Evolutionary conservation across 345 rosid species (phyloP).

Genomic region (Aquilaria sinensis): DNA sequence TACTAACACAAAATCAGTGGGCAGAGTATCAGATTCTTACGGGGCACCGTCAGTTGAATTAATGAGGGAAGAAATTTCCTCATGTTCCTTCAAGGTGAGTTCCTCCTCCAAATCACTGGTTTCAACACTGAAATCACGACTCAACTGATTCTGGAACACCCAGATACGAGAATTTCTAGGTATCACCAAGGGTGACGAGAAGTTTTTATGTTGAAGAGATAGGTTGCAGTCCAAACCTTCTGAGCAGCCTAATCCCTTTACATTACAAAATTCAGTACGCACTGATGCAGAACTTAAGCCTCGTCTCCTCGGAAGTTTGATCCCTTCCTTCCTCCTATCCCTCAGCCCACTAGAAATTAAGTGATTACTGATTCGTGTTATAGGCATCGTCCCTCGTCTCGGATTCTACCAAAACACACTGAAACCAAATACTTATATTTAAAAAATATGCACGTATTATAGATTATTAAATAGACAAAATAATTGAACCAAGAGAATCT

Average conservation of each 20-base stretch:
- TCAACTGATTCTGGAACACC: conserved; percentile 28
- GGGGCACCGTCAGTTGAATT: conserved; percentile 18
- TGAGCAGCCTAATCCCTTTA: conserved; percentile 17
- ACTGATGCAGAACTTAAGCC: conserved; percentile 16
- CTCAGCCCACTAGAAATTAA: conserved; percentile 28
- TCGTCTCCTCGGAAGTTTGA: conserved; percentile 10
- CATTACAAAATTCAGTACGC: conserved; percentile 12
- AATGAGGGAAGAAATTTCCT: conserved; percentile 14
- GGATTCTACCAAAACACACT: not conserved
- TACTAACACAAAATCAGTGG: not conserved
- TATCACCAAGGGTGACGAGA: conserved; percentile 24
- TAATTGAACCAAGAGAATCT: not conserved
- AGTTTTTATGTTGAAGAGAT: conserved; percentile 18
- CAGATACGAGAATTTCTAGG: conserved; percentile 25
- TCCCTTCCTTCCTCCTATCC: conserved; percentile 19
- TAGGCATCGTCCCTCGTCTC: conserved; percentile 24
- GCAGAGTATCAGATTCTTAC: conserved; percentile 33
- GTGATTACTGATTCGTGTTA: conserved; percentile 31
- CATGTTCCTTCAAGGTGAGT: conserved; percentile 15
- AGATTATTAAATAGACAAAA: not conserved
- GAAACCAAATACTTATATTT: not conserved
- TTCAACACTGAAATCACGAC: conserved; percentile 40
- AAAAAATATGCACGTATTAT: too few relatives aligned
- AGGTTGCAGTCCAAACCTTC: conserved; percentile 15
- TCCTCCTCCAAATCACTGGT: conserved; percentile 26